Evolutionary conservation across 2,329 filamentous ascomycete species (phyloP), one percentile per base, ranked within the genome.

Genomic region (Torrubiellomyces zombiae): DNA sequence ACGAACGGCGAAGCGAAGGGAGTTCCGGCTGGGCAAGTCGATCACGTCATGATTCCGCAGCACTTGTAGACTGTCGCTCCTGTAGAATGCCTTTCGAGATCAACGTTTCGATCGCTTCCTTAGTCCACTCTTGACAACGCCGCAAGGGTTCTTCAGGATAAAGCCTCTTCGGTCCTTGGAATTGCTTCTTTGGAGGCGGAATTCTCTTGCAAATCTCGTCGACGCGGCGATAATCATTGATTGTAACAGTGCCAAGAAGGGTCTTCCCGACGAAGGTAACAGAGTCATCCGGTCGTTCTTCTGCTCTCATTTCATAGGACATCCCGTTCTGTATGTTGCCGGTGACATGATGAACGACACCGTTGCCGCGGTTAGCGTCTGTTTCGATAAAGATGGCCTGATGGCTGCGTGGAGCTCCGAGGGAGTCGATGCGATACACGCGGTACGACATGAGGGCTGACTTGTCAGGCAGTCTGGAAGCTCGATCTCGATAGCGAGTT

Each of bases 101-200:
- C n/a, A n/a, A n/a, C n/a, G n/a, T n/a, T n/a, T n/a, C n/a, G n/a
- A n/a, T n/a, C n/a, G n/a, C n/a, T n/a, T n/a, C n/a, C n/a, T n/a
- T n/a, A n/a, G 38, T 39, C 44, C 43, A 47, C 30, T 48, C 43
- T 28, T 46, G 41, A 24, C 43, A 48, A 14, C 39, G 33, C 26
- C 16, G 26, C 7, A 35, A 16, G 3, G 31, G 26, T 21, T 30
- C 20, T 13, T 28, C 21, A 7, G 40, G 42, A 31, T 36, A 42
- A n/a, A 48, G 28, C 23, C 37, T 26, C 12, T 26, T 37, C 3
- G 36, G 14, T 13, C 41, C 39, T 3, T 45, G 23, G 20, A 45
- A 48, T 25, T 47, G 42, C 30, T 47, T 48, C 26, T 38, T 38
- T 7, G 43, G 42, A 18, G 37, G 31, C 16, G 33, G 32, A 3